A percentile compares a stretch with the other conserved stretches of the same genome.
These are phyloP conservation scores for Fusarium sulawesiense DNA, from an alignment of 2,329 filamentous ascomycete genomes.

Conservation along the genomic window DNA sequence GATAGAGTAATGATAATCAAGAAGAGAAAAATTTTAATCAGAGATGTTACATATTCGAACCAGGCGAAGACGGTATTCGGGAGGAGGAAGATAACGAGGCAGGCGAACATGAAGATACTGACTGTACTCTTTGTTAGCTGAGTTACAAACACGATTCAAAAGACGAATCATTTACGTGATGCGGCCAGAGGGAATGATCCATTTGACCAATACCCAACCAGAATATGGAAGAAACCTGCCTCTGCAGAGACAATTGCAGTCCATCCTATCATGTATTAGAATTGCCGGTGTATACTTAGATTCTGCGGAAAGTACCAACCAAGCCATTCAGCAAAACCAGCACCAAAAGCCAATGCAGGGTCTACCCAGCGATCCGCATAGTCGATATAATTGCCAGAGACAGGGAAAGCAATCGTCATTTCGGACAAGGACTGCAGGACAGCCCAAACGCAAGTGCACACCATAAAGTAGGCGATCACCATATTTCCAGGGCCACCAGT, in stretches of 20 bases:
- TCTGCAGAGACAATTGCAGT: slow-evolving; percentile 33
- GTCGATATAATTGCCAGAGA: slow-evolving; percentile 37
- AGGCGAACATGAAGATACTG: slow-evolving; percentile 26
- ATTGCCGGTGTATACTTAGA: background rate
- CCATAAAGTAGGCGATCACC: slow-evolving; percentile 34
- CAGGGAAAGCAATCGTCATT: slow-evolving; percentile 37
- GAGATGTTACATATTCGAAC: slow-evolving; percentile 31
- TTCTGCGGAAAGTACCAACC: slow-evolving; percentile 5
- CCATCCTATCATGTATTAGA: slow-evolving; percentile 25
- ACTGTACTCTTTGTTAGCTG: background rate
- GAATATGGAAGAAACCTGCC: slow-evolving; percentile 31
- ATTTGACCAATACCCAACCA: slow-evolving; percentile 23
- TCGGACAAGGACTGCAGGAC: slow-evolving; percentile 32
- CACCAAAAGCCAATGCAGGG: slow-evolving; percentile 32
- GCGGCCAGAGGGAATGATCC: slow-evolving; percentile 25
- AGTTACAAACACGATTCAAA: background rate
- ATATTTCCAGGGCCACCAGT: slow-evolving; percentile 34
- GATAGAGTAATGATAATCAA: slow-evolving; percentile 30
- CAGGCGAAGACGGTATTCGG: slow-evolving; percentile 32
- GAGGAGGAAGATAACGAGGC: slow-evolving; percentile 31
- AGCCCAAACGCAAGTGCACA: slow-evolving; percentile 36
- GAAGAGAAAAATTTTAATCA: slow-evolving; percentile 33
- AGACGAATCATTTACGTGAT: background rate
- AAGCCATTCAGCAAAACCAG: slow-evolving; percentile 40
- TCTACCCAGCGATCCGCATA: slow-evolving; percentile 35